Conservation (phyloP, 345 rosid genomes). For the Lepidium sativum region DNA sequence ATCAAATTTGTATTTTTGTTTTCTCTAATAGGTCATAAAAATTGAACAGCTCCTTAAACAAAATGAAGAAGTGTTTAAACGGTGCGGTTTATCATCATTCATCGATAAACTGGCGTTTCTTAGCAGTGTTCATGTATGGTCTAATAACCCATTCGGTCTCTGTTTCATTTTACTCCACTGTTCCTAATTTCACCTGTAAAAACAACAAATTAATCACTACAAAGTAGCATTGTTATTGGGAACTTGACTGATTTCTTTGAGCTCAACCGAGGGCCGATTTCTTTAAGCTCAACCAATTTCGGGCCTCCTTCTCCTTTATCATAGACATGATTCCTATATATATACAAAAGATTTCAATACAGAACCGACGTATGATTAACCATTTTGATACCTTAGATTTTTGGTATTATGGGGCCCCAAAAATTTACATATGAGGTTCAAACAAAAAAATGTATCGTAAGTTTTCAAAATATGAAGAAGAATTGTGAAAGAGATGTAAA, state of each 20-base stretch:
- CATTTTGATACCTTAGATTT: no score
- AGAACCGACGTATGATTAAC: no score
- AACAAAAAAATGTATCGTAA: no score
- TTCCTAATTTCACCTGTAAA: conserved; percentile 69
- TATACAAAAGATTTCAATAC: conserved; percentile 2
- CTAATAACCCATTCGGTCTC: conserved; percentile 69
- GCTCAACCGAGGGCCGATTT: conserved; percentile 89
- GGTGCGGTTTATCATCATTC: conserved; percentile 32
- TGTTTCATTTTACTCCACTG: conserved; percentile 79
- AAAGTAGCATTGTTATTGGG: background rate
- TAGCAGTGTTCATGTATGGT: conserved; percentile 83
- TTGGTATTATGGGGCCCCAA: no score
- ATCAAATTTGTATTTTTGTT: conserved; percentile 2
- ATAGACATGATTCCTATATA: conserved; percentile 69
- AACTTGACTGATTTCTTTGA: background rate
- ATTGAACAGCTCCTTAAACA: background rate
- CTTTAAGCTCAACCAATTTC: conserved; percentile 69
- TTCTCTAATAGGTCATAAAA: background rate
- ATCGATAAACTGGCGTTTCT: conserved; percentile 56
- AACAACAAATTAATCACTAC: background rate
- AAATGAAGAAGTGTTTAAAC: background rate
- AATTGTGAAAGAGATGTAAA: no score
- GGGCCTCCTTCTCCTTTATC: conserved; percentile 79
- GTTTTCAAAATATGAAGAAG: no score
- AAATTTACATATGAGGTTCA: no score